Conservation (phyloP, 2,329 filamentous ascomycete species). For the Thermoascus crustaceus region DNA sequence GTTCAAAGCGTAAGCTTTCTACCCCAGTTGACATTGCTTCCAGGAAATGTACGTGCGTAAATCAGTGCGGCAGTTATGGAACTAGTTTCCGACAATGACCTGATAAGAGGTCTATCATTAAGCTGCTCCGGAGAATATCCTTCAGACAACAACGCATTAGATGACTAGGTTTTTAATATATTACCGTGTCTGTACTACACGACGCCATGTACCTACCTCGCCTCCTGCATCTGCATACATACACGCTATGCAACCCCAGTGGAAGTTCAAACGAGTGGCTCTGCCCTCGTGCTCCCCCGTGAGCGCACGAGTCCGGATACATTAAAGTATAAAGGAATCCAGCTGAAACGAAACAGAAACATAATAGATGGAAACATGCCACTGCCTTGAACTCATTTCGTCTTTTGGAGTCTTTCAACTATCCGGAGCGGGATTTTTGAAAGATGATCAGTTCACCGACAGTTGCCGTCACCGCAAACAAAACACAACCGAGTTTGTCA, state of each 20-base stretch:
- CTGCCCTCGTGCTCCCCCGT: no score
- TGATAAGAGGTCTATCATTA: no score
- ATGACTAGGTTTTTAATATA: constrained; percentile 3
- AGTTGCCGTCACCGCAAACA: neutral
- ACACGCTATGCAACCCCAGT: constrained; percentile 1
- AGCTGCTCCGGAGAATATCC: neutral
- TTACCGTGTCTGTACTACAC: constrained; percentile 1
- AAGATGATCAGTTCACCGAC: neutral
- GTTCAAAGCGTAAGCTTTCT: no score
- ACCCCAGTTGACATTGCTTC: no score
- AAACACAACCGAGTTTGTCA: neutral
- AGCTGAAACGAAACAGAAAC: neutral
- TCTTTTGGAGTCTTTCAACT: no score
- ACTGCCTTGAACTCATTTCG: no score
- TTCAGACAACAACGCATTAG: neutral
- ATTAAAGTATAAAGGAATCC: neutral
- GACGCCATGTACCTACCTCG: constrained; percentile 1
- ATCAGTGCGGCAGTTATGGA: no score
- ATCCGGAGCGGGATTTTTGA: neutral
- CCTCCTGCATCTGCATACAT: constrained; percentile 1
- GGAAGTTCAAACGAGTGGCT: neutral
- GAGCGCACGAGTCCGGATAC: no score
- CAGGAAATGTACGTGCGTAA: no score
- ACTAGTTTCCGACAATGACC: no score
- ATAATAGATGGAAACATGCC: neutral